Percentiles rank a stretch among this genome's conserved stretches.
Evolutionary conservation across 176 grass and related monocot genomes (phyloP).

Genomic region (Oropetium thomaeum): DNA sequence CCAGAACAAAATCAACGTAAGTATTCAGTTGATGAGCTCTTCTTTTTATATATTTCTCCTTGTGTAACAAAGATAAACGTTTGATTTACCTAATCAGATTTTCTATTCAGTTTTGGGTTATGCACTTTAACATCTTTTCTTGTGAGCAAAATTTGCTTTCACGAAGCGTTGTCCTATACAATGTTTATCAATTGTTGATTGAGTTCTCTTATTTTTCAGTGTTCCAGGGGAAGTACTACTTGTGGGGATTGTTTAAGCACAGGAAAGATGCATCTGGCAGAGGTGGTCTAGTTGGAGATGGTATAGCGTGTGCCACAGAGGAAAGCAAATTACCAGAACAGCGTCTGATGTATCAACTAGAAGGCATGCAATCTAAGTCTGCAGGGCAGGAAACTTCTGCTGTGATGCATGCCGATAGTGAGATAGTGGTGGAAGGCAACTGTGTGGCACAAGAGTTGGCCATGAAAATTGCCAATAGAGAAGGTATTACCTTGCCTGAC

Average conservation of each 20-base stretch:
- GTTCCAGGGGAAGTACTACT: slow-evolving; percentile 49
- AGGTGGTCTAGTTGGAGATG: slow-evolving; percentile 17
- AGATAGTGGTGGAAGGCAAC: neutral
- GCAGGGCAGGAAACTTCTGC: neutral
- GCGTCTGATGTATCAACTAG: slow-evolving; percentile 1
- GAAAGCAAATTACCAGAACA: slow-evolving; percentile 26
- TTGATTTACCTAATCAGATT: neutral
- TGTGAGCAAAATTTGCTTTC: neutral
- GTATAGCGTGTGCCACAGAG: neutral
- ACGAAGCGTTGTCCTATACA: neutral
- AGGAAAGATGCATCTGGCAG: slow-evolving; percentile 18
- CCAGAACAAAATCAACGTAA: slow-evolving; percentile 47
- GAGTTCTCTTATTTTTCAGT: slow-evolving; percentile 30
- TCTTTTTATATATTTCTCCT: neutral
- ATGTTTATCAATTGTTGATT: slow-evolving; percentile 8
- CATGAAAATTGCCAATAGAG: neutral
- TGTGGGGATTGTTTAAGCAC: slow-evolving; percentile 55
- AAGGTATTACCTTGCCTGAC: neutral
- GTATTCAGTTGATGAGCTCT: neutral
- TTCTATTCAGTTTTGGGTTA: neutral
- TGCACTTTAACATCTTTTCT: neutral
- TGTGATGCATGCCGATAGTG: slow-evolving; percentile 26
- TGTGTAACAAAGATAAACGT: neutral
- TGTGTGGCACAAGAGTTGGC: neutral
- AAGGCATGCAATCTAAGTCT: neutral